These are phyloP conservation scores for Pseudogymnoascus sp. DNA, from an alignment of 2,329 filamentous ascomycete genomes.

Conservation along the genomic window DNA sequence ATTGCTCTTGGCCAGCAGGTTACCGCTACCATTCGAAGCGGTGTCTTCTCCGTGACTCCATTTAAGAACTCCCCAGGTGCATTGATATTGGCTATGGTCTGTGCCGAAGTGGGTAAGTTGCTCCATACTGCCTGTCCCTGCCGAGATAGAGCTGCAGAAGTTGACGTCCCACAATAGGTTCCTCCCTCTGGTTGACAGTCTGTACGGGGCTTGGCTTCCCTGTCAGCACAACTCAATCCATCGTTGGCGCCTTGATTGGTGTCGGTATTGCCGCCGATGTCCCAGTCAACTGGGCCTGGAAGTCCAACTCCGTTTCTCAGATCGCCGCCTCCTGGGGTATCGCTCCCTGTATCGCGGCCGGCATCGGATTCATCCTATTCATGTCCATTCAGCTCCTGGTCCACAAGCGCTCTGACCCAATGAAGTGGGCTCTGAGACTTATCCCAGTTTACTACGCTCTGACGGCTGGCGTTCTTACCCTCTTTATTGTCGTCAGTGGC, in stretches of 20 bases:
- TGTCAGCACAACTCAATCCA: slow-evolving; percentile 64
- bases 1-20: slow-evolving; percentile 60
- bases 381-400: slow-evolving; percentile 63
- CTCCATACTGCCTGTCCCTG: too few relatives aligned
- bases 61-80: slow-evolving; percentile 55
- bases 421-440: slow-evolving; percentile 64
- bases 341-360: slow-evolving; percentile 59
- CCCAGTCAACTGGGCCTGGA: slow-evolving; percentile 63
- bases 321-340: slow-evolving; percentile 65
- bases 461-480: slow-evolving; percentile 18
- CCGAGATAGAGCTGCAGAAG: not conserved
- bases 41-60: slow-evolving; percentile 54
- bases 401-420: slow-evolving; percentile 61
- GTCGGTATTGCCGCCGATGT: slow-evolving; percentile 60
- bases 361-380: slow-evolving; percentile 62
- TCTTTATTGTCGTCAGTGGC: slow-evolving; percentile 38
- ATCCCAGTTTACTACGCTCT: slow-evolving; percentile 41
- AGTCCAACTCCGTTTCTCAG: slow-evolving; percentile 49
- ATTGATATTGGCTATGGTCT: slow-evolving; percentile 60
- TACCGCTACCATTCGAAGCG: slow-evolving; percentile 72
- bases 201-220: slow-evolving; percentile 66
- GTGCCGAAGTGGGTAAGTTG: slow-evolving; percentile 31
- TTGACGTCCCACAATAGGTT: slow-evolving; percentile 38
- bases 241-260: slow-evolving; percentile 60
- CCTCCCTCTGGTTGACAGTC: slow-evolving; percentile 71